Evolutionary conservation across 345 rosid genomes (phyloP), one percentile per base, ranked within the genome.

Genomic region (Brassica juncea): DNA sequence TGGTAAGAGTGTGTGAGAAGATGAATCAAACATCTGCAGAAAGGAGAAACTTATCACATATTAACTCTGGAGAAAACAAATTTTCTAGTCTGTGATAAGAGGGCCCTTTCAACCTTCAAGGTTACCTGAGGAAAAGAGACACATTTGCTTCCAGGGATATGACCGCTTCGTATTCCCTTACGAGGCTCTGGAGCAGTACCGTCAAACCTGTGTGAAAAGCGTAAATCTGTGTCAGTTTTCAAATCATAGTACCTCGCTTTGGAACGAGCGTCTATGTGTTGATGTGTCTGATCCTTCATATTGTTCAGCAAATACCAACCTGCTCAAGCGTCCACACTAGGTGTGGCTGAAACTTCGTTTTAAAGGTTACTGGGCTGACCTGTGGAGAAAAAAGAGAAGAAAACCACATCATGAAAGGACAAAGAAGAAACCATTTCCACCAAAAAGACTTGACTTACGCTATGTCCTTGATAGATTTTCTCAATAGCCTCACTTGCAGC

Each of bases 401-500:
- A 39, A 49, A 39, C 6, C 73, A 64, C 54, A 55, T 77, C 47
- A 16, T 12, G 2, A 49, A 8, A 19, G 21, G 21, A 19, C 21
- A 19, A 19, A 19, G 21, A 19, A 19, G n/a, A 6, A 77, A 62
- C 64, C 39, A 77, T 44, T 60, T 59, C 25, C 3, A 34, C 25
- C 3, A 34, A 35, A 35, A 35, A 35, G 39, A 6, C 39, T 10
- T 39, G 23, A 84, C 97, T 88, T 84, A 92, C 99, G 2, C 83
- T 6, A 69, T 89, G 94, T 62, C 99, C 97, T 71, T 88, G 92
- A 78, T 92, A 96, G 70, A 88, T 91, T 90, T 92, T 96, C 84
- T 89, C 92, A 72, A 96, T 89, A 28, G 98, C 99, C 83, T 96
- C 98, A 77, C 84, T 92, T 47, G 99, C 97, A 54, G 99, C 99